Percentiles rank a stretch among this genome's conserved stretches.
Evolutionary conservation across 352 stramenopile genomes (phyloP).

Genomic region (Phytophthora tentaculata): DNA sequence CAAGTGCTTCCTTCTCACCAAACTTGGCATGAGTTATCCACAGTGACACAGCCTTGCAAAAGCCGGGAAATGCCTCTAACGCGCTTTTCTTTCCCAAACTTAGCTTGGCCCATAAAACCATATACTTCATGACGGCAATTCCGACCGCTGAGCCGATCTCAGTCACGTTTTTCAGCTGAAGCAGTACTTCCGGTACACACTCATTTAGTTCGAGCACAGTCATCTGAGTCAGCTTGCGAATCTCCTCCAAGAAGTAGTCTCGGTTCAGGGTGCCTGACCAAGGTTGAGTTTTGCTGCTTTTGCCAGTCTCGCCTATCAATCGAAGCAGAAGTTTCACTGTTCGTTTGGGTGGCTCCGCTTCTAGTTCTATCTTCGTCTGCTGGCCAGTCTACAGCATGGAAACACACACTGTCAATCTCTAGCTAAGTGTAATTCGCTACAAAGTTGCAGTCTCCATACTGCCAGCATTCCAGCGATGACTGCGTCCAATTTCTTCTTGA

Average conservation of each 20-base stretch:
- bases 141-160: neutral
- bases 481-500: neutral
- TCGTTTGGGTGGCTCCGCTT: neutral
- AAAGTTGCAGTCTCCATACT: neutral
- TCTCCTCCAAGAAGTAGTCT: neutral
- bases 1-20: neutral
- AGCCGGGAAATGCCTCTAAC: neutral
- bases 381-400: neutral
- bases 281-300: neutral
- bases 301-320: neutral
- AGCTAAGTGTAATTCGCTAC: too few species aligned
- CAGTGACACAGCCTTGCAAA: conserved; percentile 1
- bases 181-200: neutral
- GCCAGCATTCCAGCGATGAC: neutral
- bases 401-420: neutral
- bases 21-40: conserved; percentile 1
- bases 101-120: conserved; percentile 5
- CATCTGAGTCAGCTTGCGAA: neutral
- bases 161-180: neutral
- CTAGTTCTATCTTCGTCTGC: neutral
- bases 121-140: conserved; percentile 3
- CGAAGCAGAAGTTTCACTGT: neutral
- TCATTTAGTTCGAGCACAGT: neutral
- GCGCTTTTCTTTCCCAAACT: neutral
- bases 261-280: neutral